Conservation (phyloP, 345 rosid species). For the Arabidopsis arenosa region DNA sequence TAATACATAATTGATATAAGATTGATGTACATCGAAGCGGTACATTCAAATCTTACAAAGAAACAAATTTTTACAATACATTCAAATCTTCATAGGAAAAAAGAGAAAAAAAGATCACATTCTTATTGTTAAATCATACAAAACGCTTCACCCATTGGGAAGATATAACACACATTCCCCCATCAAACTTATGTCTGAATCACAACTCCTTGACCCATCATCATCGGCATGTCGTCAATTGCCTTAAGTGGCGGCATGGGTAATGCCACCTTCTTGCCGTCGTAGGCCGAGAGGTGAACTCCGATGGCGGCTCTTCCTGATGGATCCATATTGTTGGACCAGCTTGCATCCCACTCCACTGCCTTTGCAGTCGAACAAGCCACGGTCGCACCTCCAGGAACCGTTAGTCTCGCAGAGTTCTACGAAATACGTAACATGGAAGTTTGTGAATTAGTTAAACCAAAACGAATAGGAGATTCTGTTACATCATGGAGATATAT, state of each 20-base stretch:
- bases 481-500: neutral
- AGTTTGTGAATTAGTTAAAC: neutral
- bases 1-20: neutral
- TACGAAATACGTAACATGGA: constrained; percentile 21
- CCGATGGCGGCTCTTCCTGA: constrained; percentile 94
- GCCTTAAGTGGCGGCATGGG: constrained; percentile 46
- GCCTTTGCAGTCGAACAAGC: constrained; percentile 96
- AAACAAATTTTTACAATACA: constrained; percentile 7
- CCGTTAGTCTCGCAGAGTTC: constrained; percentile 86
- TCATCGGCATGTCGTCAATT: constrained; percentile 49
- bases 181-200: constrained; percentile 52
- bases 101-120: neutral
- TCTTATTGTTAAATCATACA: constrained; percentile 26
- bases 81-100: neutral
- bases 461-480: neutral
- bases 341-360: constrained; percentile 81
- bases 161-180: neutral
- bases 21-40: constrained; percentile 22
- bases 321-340: constrained; percentile 94
- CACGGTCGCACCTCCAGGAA: constrained; percentile 88
- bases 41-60: constrained; percentile 4
- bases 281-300: constrained; percentile 82
- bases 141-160: constrained; percentile 17
- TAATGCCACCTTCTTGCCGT: constrained; percentile 39
- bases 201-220: constrained; percentile 59